Conservation (phyloP, 768 basidiomycete species). For the Strobilomyces echinocephalus region DNA sequence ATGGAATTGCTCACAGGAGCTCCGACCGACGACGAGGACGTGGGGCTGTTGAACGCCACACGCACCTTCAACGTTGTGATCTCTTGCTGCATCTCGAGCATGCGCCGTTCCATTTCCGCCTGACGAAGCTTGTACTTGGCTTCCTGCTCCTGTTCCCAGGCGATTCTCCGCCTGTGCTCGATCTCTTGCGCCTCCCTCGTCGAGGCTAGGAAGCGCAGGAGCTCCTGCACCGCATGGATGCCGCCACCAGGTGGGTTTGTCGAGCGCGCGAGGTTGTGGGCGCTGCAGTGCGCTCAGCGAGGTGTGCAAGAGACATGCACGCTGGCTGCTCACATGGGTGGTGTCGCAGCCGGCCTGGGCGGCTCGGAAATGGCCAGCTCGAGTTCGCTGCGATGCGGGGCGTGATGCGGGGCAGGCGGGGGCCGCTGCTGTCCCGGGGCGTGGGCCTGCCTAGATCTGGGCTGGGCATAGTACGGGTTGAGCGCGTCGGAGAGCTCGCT, state of each 20-base stretch:
- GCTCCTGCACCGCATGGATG: slow-evolving; percentile 51
- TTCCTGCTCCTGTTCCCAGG: slow-evolving; percentile 72
- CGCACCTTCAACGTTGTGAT: slow-evolving; percentile 42
- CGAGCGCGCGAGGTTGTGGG: slow-evolving; percentile 15
- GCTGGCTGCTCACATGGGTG: slow-evolving; percentile 34
- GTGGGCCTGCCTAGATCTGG: slow-evolving; percentile 30
- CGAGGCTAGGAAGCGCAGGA: slow-evolving; percentile 52
- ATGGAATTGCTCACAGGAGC: not conserved
- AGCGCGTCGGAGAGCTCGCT: slow-evolving; percentile 79
- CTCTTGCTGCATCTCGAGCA: slow-evolving; percentile 53
- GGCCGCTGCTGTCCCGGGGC: slow-evolving; percentile 15
- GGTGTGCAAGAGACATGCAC: not conserved
- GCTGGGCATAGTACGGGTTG: slow-evolving; percentile 58
- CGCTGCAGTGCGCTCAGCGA: slow-evolving; percentile 5
- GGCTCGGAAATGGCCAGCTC: slow-evolving; percentile 55
- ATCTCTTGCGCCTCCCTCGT: slow-evolving; percentile 57
- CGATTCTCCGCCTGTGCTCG: slow-evolving; percentile 53
- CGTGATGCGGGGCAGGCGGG: slow-evolving; percentile 32
- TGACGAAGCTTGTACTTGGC: slow-evolving; percentile 49
- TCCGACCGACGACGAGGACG: slow-evolving; percentile 3
- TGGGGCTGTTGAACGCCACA: slow-evolving; percentile 26
- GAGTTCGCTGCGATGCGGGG: slow-evolving; percentile 60
- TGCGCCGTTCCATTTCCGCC: slow-evolving; percentile 53
- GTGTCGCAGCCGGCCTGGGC: slow-evolving; percentile 21
- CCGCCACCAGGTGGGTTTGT: slow-evolving; percentile 32